phyloP scores from a whole-genome alignment of 2,329 filamentous ascomycete species.

The Bipolaris cookei region DNA sequence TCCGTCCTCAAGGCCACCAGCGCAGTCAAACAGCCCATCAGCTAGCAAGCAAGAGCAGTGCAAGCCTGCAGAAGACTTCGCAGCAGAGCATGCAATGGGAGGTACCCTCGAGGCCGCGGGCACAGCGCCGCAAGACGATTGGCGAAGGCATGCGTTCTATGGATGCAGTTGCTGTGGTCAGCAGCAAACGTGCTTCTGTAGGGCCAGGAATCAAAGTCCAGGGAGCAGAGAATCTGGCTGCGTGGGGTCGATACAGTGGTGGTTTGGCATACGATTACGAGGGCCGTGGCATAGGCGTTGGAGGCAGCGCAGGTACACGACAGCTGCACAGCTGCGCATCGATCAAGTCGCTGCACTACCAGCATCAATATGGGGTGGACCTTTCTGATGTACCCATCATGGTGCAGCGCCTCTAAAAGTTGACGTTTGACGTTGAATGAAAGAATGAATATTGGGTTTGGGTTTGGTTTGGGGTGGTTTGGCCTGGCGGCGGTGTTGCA shows the following conservation, averaged over 20 bases:
- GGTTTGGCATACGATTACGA: constrained; percentile 48
- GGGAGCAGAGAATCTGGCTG: constrained; percentile 6
- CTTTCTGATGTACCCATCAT: constrained; percentile 44
- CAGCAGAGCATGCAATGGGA: constrained; percentile 34
- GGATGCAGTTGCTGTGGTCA: constrained; percentile 10
- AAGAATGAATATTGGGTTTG: constrained; percentile 2
- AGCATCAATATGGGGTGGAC: constrained; percentile 41
- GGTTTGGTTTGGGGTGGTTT: not conserved
- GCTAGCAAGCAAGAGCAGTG: constrained; percentile 24
- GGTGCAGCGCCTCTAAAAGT: constrained; percentile 26
- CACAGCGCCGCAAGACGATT: constrained; percentile 41
- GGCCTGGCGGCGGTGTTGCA: constrained; percentile 1
- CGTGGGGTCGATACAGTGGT: constrained; percentile 46
- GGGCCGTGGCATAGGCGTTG: constrained; percentile 38
- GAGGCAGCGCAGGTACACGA: constrained; percentile 48
- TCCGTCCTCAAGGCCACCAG: constrained; percentile 21
- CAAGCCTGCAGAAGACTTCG: constrained; percentile 7
- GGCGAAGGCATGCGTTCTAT: constrained; percentile 33
- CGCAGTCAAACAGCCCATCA: constrained; percentile 29
- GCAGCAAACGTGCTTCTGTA: constrained; percentile 12
- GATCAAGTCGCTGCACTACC: constrained; percentile 40
- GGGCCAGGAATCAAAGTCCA: constrained; percentile 4
- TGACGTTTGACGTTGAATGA: not conserved
- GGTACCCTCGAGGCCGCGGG: constrained; percentile 35
- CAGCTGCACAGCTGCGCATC: constrained; percentile 39